A percentile compares a stretch with the other conserved stretches of the same genome.
Conservation (phyloP, 2,329 filamentous ascomycete species). For the Ceratocystis colombiana region DNA sequence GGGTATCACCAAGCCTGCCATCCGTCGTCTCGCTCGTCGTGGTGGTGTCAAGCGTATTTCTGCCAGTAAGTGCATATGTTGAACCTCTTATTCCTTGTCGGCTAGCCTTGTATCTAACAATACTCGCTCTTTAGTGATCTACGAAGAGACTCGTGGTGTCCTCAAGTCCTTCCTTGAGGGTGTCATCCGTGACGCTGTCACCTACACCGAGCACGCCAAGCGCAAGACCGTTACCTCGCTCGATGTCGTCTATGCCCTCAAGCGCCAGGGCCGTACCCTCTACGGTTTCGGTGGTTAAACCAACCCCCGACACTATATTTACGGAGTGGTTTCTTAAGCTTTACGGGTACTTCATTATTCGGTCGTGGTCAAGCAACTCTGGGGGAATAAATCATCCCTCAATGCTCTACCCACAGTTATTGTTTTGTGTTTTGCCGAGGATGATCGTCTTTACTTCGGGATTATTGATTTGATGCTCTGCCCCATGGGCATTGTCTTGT, state of each 20-base stretch:
- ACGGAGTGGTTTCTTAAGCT: conserved; percentile 9
- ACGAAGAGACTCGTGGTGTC: conserved; percentile 67
- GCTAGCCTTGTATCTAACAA: conserved; percentile 11
- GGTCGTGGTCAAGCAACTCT: background rate
- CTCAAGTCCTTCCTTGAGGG: conserved; percentile 70
- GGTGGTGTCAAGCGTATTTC: conserved; percentile 99
- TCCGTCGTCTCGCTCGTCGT: conserved; percentile 96
- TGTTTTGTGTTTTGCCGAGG: background rate
- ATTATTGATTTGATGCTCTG: conserved; percentile 1
- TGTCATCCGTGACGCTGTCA: conserved; percentile 67
- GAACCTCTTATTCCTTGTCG: background rate
- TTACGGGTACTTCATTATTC: background rate
- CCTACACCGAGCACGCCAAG: conserved; percentile 72
- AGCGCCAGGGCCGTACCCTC: conserved; percentile 64
- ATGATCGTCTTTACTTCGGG: background rate
- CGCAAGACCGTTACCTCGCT: conserved; percentile 67
- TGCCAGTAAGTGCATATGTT: conserved; percentile 42
- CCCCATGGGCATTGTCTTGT: background rate
- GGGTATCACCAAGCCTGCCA: conserved; percentile 97
- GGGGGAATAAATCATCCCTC: background rate
- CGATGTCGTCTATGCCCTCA: conserved; percentile 57
- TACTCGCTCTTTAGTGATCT: conserved; percentile 45
- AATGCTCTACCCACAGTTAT: conserved; percentile 12
- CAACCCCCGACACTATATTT: conserved; percentile 10
- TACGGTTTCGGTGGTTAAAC: conserved; percentile 83